Percentiles rank a stretch among this genome's conserved stretches.
Conservation (phyloP, 495 filamentous ascomycete genomes). For the Xylaria scruposa region DNA sequence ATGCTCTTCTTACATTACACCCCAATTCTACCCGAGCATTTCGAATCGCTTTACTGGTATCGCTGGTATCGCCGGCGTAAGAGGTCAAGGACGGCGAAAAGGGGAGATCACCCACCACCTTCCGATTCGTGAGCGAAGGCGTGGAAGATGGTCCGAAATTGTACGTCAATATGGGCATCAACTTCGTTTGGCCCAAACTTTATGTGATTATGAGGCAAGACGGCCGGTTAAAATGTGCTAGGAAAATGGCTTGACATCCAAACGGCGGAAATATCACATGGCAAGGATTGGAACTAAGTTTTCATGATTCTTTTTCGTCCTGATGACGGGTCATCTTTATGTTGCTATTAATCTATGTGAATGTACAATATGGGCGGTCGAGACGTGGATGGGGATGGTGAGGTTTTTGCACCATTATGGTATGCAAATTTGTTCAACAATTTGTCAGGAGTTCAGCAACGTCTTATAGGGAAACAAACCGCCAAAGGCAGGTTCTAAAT, state of each 20-base stretch:
- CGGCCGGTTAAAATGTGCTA: background rate
- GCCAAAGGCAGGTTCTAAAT: background rate
- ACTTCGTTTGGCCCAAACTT: background rate
- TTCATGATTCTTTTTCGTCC: constrained; percentile 3
- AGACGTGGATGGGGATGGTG: background rate
- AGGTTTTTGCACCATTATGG: background rate
- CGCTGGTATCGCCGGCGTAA: background rate
- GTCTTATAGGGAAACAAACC: background rate
- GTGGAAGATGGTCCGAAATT: background rate
- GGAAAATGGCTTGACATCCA: constrained; percentile 14
- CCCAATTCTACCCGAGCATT: background rate
- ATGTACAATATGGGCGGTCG: constrained; percentile 21
- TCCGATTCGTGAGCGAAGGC: background rate
- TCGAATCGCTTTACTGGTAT: constrained; percentile 11
- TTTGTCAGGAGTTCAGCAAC: background rate
- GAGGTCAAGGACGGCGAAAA: background rate
- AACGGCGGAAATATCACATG: background rate
- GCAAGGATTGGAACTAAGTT: background rate
- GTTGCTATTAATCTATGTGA: constrained; percentile 9
- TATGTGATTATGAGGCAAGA: constrained; percentile 11
- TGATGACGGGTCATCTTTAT: background rate
- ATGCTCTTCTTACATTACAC: background rate
- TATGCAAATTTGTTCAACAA: background rate
- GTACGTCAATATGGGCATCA: background rate
- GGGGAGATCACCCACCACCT: background rate